These are phyloP conservation scores for Alternaria incomplexa DNA, from an alignment of 2,329 filamentous ascomycete species.

Conservation along the genomic window DNA sequence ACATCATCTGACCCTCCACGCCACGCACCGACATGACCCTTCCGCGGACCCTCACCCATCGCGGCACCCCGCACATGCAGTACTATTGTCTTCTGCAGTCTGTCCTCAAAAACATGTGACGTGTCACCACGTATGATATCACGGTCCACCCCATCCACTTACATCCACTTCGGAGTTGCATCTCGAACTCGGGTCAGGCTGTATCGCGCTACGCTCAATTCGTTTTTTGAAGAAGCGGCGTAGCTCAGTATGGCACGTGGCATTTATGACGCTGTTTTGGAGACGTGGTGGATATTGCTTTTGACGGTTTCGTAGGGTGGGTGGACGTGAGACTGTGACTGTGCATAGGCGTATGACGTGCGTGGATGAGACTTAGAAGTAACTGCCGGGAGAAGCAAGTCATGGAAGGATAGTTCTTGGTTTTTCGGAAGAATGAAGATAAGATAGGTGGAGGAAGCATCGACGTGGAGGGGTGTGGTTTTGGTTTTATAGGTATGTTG, in stretches of 20 bases:
- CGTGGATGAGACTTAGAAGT: not conserved
- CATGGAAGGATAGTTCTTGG: rapidly evolving
- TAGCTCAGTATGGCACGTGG: not conserved
- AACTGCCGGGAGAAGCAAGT: not conserved
- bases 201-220: not conserved
- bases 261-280: not conserved
- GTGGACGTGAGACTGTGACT: not conserved
- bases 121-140: not conserved
- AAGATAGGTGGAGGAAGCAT: not conserved
- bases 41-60: not conserved
- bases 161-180: not conserved
- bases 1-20: not conserved
- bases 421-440: not conserved
- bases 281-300: not conserved
- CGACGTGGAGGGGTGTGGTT: not conserved
- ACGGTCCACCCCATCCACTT: not conserved
- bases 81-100: not conserved
- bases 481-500: not conserved
- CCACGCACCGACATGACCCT: not conserved
- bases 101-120: not conserved
- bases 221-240: not conserved
- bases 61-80: not conserved
- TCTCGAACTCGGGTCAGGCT: not conserved
- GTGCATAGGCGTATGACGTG: not conserved
- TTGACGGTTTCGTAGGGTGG: not conserved